These are phyloP conservation scores for Metschnikowia kunwiensis DNA, from an alignment of 805 yeast species.

Conservation along the genomic window DNA sequence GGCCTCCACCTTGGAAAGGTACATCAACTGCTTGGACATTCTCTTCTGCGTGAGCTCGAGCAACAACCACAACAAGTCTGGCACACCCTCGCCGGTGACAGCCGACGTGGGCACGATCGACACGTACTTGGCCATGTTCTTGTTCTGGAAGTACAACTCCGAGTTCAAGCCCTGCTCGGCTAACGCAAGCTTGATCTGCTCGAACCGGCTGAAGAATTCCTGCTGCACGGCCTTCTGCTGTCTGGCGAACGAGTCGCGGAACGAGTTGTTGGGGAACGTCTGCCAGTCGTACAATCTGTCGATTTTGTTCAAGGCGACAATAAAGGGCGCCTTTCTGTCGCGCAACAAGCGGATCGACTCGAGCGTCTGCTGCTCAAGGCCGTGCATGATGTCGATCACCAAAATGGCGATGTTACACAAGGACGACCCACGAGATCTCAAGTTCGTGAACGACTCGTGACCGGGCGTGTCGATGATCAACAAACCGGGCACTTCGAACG, in stretches of 20 bases:
- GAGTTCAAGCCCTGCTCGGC: constrained; percentile 99
- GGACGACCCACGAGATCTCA: constrained; percentile 98
- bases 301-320: constrained; percentile 95
- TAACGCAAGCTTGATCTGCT: constrained; percentile 80
- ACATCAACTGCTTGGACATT: constrained; percentile 98
- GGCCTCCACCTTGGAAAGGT: constrained; percentile 90
- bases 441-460: constrained; percentile 97
- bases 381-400: constrained; percentile 99
- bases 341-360: constrained; percentile 90
- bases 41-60: constrained; percentile 96
- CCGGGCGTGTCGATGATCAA: constrained; percentile 98
- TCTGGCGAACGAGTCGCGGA: constrained; percentile 86
- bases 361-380: constrained; percentile 95
- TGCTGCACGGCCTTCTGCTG: constrained; percentile 84
- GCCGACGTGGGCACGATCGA: constrained; percentile 99
- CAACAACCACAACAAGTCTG: constrained; percentile 93
- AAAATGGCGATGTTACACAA: constrained; percentile 98
- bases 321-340: constrained; percentile 96
- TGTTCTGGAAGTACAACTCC: constrained; percentile 93
- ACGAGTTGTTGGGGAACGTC: constrained; percentile 82
- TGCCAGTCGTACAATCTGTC: constrained; percentile 98
- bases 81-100: constrained; percentile 99
- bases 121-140: constrained; percentile 87
- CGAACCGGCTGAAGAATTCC: constrained; percentile 86
- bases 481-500: constrained; percentile 95